Base-by-base conservation (phyloP, 1,284 basidiomycete genomes). In the Anthracocystis walkeri region DNA sequence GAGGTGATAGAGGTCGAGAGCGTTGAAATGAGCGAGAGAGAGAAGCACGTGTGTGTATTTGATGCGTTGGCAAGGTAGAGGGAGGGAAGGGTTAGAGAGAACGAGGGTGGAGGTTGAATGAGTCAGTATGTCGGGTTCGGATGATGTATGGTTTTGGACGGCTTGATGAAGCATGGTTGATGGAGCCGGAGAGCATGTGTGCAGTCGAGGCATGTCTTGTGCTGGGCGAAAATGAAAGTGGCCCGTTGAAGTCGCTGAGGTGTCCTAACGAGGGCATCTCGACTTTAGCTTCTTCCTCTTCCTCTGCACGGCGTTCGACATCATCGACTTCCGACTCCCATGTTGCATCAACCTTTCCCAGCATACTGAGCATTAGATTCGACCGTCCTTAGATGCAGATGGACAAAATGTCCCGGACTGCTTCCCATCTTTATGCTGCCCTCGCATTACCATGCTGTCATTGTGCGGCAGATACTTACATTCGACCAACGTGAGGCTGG, bases 401-500 rank as follows among this genome's bases (percentile, higher is more conserved):
- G 3, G 12, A 18, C 38, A 5, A 18, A 40, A 14, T 40, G 16
- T 40, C 2, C 44, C 23, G 3, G n/a, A n/a, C 44, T 45, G 21
- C 46, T 25, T 25, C 20, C 50, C 21, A 35, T 23, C 20, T 10
- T 4, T 7, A 35, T 35, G 14, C 49, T 18, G n/a, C 35, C 20
- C 21, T 33, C 20, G 35, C 21, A 16, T 7, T 20, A 7, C 42
- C 2, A 4, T n/a, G 31, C 8, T 31, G 46, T 49, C 42, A 12
- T 14, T 45, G n/a, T n/a, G 23, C 12, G 49, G 12, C 11, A 11
- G 14, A 29, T 27, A 81, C 81, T 81, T 80, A 71, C 70, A 82
- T 71, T 62, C 75, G 63, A 46, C 70, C 75, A 51, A 81, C 65
- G 62, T 80, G 79, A 21, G 81, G 79, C 65, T 82, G 78, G 75